A percentile compares a stretch with the other conserved stretches of the same genome.
Conservation (phyloP, 1,139 yeast species). For the Zygosaccharomyces pseudobailii region DNA sequence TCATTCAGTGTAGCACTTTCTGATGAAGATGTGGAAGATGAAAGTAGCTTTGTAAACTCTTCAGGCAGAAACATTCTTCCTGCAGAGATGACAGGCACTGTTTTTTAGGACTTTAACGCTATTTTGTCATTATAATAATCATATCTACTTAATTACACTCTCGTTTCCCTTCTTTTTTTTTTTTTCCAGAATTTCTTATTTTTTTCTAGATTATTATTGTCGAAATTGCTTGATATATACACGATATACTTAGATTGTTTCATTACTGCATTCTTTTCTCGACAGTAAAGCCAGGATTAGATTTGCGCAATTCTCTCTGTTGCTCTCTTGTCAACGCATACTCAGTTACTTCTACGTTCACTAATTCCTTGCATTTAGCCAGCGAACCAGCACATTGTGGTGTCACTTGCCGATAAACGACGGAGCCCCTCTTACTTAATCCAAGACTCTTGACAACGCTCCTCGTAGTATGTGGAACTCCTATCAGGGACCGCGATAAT, state of each 20-base stretch:
- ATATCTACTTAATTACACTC: background rate
- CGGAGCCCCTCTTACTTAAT: conserved; percentile 65
- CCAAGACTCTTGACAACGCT: conserved; percentile 71
- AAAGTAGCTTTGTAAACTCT: conserved; percentile 2
- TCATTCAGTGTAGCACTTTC: conserved; percentile 33
- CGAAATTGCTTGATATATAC: background rate
- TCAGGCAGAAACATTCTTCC: conserved; percentile 11
- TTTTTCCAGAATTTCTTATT: background rate
- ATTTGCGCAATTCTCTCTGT: conserved; percentile 52
- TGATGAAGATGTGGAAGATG: conserved; percentile 23
- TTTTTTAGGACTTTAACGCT: conserved; percentile 3
- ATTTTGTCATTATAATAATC: background rate
- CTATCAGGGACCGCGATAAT: conserved; percentile 77
- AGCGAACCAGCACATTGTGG: conserved; percentile 84
- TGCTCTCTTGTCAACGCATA: conserved; percentile 45
- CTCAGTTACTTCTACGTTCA: conserved; percentile 74
- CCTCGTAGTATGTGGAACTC: conserved; percentile 66
- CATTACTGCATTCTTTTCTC: conserved; percentile 32
- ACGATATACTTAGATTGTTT: background rate
- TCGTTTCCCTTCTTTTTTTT: too few relatives aligned
- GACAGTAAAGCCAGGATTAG: conserved; percentile 56
- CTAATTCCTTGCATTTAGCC: conserved; percentile 78
- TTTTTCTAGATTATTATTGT: background rate
- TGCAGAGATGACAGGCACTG: conserved; percentile 16
- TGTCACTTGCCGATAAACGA: conserved; percentile 66